phyloP scores from a whole-genome alignment of 2,329 filamentous ascomycete species.

The Cladosporium cucumerinum region DNA sequence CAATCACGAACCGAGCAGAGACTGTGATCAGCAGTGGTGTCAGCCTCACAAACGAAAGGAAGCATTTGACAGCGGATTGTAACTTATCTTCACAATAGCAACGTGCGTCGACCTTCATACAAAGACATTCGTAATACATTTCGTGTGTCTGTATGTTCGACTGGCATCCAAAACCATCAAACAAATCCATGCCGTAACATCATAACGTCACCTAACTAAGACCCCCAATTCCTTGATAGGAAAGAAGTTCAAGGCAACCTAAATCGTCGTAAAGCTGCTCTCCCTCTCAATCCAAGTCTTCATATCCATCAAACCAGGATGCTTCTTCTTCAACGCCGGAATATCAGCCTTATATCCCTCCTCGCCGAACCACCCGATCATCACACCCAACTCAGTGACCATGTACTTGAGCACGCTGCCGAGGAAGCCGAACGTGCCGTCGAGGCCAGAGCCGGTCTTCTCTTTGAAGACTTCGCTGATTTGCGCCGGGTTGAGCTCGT shows the following conservation, averaged over 20 bases:
- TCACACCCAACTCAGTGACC: slow-evolving; percentile 36
- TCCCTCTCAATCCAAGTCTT: slow-evolving; percentile 33
- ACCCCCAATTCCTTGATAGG: not conserved
- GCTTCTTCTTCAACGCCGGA: slow-evolving; percentile 39
- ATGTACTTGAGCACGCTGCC: slow-evolving; percentile 42
- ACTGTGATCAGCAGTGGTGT: not conserved
- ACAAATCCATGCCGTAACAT: not conserved
- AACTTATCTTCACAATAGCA: no score
- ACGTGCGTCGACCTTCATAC: not conserved
- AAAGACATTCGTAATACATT: not conserved
- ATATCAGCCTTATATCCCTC: slow-evolving; percentile 51
- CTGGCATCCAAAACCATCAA: not conserved
- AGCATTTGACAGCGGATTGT: no score
- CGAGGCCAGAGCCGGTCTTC: slow-evolving; percentile 43
- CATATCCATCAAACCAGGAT: slow-evolving; percentile 43
- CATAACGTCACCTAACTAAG: not conserved
- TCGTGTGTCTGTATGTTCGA: not conserved
- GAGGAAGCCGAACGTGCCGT: slow-evolving; percentile 45
- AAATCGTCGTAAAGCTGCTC: slow-evolving; percentile 27
- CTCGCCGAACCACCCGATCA: slow-evolving; percentile 48
- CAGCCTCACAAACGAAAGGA: not conserved
- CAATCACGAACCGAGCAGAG: not conserved
- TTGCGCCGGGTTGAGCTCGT: slow-evolving; percentile 50
- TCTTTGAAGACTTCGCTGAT: slow-evolving; percentile 47
- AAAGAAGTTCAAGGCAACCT: not conserved